Evolutionary conservation across 352 stramenopile genomes (phyloP).

Genomic region (Globisporangium okanoganense): DNA sequence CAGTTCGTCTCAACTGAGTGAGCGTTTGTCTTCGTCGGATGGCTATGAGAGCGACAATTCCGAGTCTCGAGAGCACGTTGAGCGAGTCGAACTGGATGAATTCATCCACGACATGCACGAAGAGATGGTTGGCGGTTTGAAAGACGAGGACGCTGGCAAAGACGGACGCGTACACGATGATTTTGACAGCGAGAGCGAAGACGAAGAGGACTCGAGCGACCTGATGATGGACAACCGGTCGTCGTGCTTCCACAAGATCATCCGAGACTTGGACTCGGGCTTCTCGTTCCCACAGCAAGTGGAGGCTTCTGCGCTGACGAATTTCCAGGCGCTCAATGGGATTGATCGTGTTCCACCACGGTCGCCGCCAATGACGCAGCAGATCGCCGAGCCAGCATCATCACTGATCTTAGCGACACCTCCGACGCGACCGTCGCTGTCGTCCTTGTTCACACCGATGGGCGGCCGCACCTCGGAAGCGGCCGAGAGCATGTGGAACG

Average conservation of each 20-base stretch:
- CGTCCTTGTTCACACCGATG: constrained; percentile 30
- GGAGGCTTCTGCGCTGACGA: constrained; percentile 23
- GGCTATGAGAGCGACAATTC: constrained; percentile 31
- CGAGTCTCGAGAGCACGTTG: constrained; percentile 12
- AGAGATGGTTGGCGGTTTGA: constrained; percentile 7
- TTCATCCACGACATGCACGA: constrained; percentile 20
- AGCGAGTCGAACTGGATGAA: constrained; percentile 26
- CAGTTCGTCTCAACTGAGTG: constrained; percentile 22
- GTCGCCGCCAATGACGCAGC: constrained; percentile 10
- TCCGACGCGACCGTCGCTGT: constrained; percentile 25
- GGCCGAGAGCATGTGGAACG: constrained; percentile 28
- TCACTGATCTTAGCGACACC: constrained; percentile 10
- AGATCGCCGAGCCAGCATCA: neutral
- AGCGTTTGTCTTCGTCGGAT: constrained; percentile 18
- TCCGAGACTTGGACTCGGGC: constrained; percentile 50
- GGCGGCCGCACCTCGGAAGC: constrained; percentile 22
- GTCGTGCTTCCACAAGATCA: constrained; percentile 39
- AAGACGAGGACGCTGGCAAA: neutral
- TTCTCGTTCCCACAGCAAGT: constrained; percentile 52
- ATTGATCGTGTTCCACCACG: neutral
- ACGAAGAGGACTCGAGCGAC: constrained; percentile 16
- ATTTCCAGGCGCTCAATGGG: constrained; percentile 18
- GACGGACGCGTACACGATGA: constrained; percentile 10
- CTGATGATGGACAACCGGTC: constrained; percentile 13
- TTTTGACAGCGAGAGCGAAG: constrained; percentile 21